A percentile compares a stretch with the other conserved stretches of the same genome.
These are phyloP conservation scores for Millerozyma miso DNA, from an alignment of 805 yeast genomes.

Conservation along the genomic window DNA sequence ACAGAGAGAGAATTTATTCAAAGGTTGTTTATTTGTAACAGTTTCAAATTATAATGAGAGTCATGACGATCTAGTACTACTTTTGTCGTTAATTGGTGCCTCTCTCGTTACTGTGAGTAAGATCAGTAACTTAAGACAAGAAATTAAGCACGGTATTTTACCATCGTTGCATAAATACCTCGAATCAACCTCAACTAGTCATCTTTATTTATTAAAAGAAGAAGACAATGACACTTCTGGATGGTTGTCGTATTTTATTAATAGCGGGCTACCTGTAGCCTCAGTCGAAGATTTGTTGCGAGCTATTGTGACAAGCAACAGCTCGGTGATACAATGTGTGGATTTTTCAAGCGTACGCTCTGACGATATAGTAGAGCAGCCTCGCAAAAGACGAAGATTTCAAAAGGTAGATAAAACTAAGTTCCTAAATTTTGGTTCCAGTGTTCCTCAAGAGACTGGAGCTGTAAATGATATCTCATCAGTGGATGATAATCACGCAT, in stretches of 20 bases:
- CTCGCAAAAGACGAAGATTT: constrained; percentile 27
- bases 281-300: neutral
- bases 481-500: neutral
- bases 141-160: neutral
- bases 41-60: constrained; percentile 1
- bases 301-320: neutral
- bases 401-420: constrained; percentile 30
- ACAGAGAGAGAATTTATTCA: constrained; percentile 13
- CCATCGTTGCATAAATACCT: neutral
- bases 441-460: neutral
- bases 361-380: neutral
- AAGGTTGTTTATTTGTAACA: constrained; percentile 7
- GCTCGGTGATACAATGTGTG: neutral
- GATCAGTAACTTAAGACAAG: neutral
- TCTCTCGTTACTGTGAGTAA: neutral
- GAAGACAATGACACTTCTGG: neutral
- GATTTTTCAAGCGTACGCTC: neutral
- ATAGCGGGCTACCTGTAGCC: neutral
- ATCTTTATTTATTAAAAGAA: neutral
- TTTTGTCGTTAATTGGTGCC: neutral
- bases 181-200: neutral
- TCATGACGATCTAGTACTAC: neutral
- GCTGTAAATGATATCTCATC: neutral
- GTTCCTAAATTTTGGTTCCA: constrained; percentile 26
- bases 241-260: neutral